Conservation (phyloP, 805 yeast genomes). For the Saccharomycopsis sp. region DNA sequence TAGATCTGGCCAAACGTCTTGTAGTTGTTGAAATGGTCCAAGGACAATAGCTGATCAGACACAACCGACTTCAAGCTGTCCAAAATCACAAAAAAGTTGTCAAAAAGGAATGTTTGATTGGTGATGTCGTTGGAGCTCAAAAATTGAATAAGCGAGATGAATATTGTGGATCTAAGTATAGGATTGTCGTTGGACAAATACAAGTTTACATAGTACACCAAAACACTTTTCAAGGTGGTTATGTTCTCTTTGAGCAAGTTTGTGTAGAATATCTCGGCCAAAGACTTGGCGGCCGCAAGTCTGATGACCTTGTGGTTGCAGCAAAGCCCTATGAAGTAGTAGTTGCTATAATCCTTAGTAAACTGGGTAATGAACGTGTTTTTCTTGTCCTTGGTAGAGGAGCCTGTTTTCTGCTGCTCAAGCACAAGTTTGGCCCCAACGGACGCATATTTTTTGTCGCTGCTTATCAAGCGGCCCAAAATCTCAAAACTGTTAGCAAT, state of each 20-base stretch:
- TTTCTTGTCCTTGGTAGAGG: conserved; percentile 4
- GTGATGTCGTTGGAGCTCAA: conserved; percentile 25
- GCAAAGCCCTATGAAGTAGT: conserved; percentile 16
- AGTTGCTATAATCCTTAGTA: conserved; percentile 15
- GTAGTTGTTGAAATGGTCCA: conserved; percentile 22
- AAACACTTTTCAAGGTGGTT: conserved; percentile 23
- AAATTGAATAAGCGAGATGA: conserved; percentile 34
- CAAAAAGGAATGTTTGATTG: conserved; percentile 26
- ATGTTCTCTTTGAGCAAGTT: conserved; percentile 10
- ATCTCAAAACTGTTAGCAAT: conserved; percentile 19
- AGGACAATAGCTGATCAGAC: conserved; percentile 25
- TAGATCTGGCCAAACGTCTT: conserved; percentile 24
- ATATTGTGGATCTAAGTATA: conserved; percentile 26
- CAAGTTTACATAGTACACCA: conserved; percentile 21
- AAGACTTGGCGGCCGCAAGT: conserved; percentile 27
- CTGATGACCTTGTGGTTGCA: conserved; percentile 22
- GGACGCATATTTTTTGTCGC: conserved; percentile 15
- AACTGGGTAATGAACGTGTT: conserved; percentile 19
- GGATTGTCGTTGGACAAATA: conserved; percentile 25
- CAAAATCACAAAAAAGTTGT: conserved; percentile 26
- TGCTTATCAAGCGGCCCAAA: conserved; percentile 6
- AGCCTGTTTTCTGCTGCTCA: conserved; percentile 5
- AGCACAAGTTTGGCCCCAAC: conserved; percentile 11
- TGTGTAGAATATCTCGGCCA: conserved; percentile 31
- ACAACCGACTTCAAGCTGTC: conserved; percentile 25